A percentile compares a stretch with the other conserved stretches of the same genome.
These are phyloP conservation scores for Kwoniella dendrophila DNA, from an alignment of 768 basidiomycete species.

Conservation along the genomic window DNA sequence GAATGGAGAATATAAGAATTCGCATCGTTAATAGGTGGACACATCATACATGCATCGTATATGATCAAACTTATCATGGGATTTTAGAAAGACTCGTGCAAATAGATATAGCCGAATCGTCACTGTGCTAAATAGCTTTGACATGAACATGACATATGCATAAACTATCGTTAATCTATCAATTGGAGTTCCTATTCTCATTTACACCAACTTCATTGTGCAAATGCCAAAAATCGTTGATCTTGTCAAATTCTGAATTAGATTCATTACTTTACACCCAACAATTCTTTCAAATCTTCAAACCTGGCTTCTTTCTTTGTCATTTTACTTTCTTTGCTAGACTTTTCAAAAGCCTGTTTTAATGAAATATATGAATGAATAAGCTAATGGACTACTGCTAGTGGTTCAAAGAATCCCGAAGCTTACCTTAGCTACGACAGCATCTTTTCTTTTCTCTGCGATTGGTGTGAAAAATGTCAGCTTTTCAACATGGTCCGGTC, in stretches of 20 bases:
- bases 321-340: conserved; percentile 70
- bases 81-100: too few relatives aligned
- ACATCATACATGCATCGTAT: too few relatives aligned
- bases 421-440: conserved; percentile 70
- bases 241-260: neutral
- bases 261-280: conserved; percentile 29
- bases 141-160: too few relatives aligned
- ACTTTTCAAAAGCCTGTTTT: conserved; percentile 77
- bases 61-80: too few relatives aligned
- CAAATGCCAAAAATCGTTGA: too few relatives aligned
- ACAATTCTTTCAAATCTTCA: conserved; percentile 63
- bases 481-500: neutral
- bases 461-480: neutral
- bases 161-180: too few relatives aligned
- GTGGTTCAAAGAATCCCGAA: neutral
- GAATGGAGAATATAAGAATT: too few relatives aligned
- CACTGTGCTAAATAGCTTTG: too few relatives aligned
- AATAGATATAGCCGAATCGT: too few relatives aligned
- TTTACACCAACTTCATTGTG: too few relatives aligned
- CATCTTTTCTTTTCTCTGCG: conserved; percentile 73
- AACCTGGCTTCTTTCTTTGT: conserved; percentile 78
- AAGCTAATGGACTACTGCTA: conserved; percentile 7
- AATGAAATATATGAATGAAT: neutral
- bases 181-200: too few relatives aligned
- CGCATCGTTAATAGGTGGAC: too few relatives aligned